phyloP scores from a whole-genome alignment of 2,329 filamentous ascomycete species.

The Alternaria longipes region DNA sequence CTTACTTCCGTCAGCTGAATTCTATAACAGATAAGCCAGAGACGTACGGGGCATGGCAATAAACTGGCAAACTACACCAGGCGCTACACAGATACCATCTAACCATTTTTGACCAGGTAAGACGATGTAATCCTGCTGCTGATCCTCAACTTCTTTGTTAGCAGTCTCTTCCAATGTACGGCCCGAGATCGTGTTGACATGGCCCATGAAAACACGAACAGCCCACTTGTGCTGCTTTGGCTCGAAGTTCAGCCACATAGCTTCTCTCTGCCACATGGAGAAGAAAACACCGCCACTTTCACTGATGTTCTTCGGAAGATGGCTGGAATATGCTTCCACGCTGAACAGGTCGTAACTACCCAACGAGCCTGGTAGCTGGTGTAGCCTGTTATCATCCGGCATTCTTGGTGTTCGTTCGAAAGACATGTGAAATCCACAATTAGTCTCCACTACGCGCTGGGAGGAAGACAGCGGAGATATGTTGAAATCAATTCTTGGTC shows the following conservation, averaged over 20 bases:
- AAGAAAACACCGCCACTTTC: background rate
- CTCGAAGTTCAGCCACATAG: background rate
- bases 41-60: no score
- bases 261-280: constrained; percentile 7
- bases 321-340: rapidly evolving
- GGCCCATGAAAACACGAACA: background rate
- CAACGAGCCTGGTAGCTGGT: background rate
- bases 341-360: background rate
- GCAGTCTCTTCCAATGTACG: background rate
- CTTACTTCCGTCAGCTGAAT: no score
- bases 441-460: background rate
- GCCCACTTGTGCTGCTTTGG: background rate
- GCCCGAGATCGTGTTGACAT: background rate
- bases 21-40: rapidly evolving
- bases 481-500: background rate
- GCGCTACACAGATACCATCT: no score
- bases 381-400: background rate
- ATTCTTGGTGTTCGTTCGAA: background rate
- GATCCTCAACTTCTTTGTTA: rapidly evolving
- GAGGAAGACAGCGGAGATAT: rapidly evolving
- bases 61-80: no score
- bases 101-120: no score
- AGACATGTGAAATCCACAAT: background rate
- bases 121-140: no score
- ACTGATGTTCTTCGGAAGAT: background rate